Percentiles rank a stretch among this genome's conserved stretches.
These are phyloP conservation scores for Caryopteris hybrid DNA, from an alignment of 305 asterid genomes.

Conservation along the genomic window DNA sequence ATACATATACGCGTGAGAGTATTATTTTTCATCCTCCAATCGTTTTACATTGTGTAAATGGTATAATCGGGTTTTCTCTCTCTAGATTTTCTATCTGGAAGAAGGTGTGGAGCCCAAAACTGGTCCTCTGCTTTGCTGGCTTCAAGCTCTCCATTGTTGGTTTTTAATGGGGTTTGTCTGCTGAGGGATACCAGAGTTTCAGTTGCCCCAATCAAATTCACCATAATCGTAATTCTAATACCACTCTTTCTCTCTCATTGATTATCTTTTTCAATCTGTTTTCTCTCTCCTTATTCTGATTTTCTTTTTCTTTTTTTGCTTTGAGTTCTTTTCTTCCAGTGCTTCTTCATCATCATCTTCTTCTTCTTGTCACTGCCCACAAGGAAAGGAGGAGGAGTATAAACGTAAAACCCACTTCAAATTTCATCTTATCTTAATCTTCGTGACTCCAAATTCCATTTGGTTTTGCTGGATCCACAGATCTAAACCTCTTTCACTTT, in stretches of 20 bases:
- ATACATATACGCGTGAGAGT: too few species aligned
- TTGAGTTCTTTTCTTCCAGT: constrained; percentile 10
- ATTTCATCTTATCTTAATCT: neutral
- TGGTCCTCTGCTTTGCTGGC: constrained; percentile 86
- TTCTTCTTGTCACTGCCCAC: constrained; percentile 1
- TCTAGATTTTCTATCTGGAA: constrained; percentile 23
- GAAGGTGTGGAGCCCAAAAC: constrained; percentile 61
- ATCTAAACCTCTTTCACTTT: constrained; percentile 45
- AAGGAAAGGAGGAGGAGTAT: neutral
- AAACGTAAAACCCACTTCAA: constrained; percentile 8
- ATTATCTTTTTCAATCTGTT: neutral
- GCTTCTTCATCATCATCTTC: constrained; percentile 22
- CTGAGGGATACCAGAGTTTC: constrained; percentile 46
- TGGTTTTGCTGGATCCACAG: constrained; percentile 56
- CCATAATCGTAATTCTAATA: constrained; percentile 9
- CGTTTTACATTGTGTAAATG: neutral
- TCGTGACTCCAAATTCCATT: neutral
- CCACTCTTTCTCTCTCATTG: constrained; percentile 19
- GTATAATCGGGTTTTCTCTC: constrained; percentile 2
- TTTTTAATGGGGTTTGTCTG: constrained; percentile 71
- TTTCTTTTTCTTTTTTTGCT: neutral
- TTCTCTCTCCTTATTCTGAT: constrained; percentile 14
- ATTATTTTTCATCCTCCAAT: neutral
- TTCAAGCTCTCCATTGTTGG: constrained; percentile 61
- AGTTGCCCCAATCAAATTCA: constrained; percentile 44